Conservation (phyloP, 805 yeast species). For the Peterozyma toletana region DNA sequence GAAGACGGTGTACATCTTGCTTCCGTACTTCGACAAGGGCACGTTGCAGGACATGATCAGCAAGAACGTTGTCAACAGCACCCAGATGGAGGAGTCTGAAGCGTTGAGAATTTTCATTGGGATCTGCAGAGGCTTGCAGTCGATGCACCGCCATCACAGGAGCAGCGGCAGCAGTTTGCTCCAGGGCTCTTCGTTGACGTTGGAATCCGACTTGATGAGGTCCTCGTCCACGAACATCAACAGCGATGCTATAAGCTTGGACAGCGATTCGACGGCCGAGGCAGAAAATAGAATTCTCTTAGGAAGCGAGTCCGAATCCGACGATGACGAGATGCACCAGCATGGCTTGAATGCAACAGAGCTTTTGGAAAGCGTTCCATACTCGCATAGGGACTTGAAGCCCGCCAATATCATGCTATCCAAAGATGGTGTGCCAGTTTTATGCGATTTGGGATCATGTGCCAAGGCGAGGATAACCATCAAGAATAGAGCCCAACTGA, state of each 20-base stretch:
- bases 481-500: constrained; percentile 59
- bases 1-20: constrained; percentile 65
- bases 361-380: constrained; percentile 52
- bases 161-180: constrained; percentile 14
- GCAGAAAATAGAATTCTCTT: constrained; percentile 10
- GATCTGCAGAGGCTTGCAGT: constrained; percentile 65
- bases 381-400: constrained; percentile 81
- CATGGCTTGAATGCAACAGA: constrained; percentile 37
- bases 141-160: constrained; percentile 62
- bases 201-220: background rate
- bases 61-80: constrained; percentile 47
- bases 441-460: constrained; percentile 83
- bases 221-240: constrained; percentile 11
- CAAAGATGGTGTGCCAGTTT: constrained; percentile 66
- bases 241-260: constrained; percentile 2
- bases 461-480: constrained; percentile 50
- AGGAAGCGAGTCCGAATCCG: constrained; percentile 20
- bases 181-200: constrained; percentile 8
- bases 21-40: constrained; percentile 71
- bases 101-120: constrained; percentile 59
- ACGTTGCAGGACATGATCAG: constrained; percentile 80
- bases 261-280: constrained; percentile 6
- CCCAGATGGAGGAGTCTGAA: constrained; percentile 52
- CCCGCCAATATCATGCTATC: constrained; percentile 86
- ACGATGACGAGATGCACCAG: constrained; percentile 17